Conservation (phyloP, 169 alveolate species). For the Cryptosporidium tyzzeri region DNA sequence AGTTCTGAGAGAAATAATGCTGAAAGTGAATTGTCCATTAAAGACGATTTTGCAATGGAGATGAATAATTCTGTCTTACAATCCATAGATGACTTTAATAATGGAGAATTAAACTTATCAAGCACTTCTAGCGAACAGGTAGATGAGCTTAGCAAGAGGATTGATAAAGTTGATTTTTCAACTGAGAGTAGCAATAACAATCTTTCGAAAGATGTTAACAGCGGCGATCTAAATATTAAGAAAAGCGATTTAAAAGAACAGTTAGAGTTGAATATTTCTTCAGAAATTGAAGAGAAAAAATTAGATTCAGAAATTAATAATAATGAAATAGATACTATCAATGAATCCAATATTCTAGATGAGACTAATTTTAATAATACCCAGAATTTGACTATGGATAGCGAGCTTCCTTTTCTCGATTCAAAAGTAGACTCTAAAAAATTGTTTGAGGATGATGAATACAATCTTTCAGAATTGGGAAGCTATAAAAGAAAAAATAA, state of each 20-base stretch:
- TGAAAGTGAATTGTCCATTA: not conserved
- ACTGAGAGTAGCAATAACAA: not conserved
- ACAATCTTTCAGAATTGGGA: slow-evolving; percentile 3
- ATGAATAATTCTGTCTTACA: not conserved
- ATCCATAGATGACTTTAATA: not conserved
- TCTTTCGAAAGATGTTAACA: not conserved
- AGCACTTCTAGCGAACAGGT: not conserved
- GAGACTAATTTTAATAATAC: not conserved
- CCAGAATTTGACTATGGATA: not conserved
- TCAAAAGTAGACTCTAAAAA: not conserved
- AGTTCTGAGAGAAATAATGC: not conserved
- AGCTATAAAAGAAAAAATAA: slow-evolving; percentile 1
- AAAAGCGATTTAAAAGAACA: not conserved
- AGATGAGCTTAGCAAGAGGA: not conserved
- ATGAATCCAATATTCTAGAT: not conserved
- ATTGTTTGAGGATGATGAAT: not conserved
- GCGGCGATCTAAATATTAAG: not conserved
- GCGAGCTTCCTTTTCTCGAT: not conserved
- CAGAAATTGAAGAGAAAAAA: not conserved
- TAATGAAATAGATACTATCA: not conserved
- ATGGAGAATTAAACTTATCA: not conserved
- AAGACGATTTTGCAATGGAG: not conserved
- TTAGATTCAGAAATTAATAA: not conserved
- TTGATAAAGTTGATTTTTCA: not conserved
- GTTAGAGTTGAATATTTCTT: not conserved